These are phyloP conservation scores for Gymnopilus dilepis DNA, from an alignment of 768 basidiomycete genomes.

Conservation along the genomic window DNA sequence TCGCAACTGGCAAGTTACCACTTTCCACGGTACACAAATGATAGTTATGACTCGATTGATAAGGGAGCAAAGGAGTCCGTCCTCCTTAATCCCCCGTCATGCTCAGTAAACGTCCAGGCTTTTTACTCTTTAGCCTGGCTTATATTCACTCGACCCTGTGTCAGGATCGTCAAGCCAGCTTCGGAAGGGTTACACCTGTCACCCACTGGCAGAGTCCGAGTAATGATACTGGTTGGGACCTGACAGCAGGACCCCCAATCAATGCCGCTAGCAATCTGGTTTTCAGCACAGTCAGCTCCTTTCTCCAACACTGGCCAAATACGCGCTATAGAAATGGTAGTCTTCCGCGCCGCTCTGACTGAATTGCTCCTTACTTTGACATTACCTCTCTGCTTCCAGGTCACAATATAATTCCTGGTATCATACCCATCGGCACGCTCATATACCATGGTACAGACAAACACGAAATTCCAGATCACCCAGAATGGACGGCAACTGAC, in stretches of 20 bases:
- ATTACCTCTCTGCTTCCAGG: constrained; percentile 24
- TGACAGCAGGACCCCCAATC: constrained; percentile 9
- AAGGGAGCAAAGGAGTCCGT: no score
- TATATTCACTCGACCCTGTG: background rate
- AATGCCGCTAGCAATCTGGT: constrained; percentile 36
- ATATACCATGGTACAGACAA: constrained; percentile 41
- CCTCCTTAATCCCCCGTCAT: no score
- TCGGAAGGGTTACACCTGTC: background rate
- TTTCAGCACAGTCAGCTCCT: constrained; percentile 38
- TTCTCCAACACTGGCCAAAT: constrained; percentile 51
- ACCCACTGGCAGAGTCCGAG: background rate
- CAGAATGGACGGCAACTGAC: constrained; percentile 45
- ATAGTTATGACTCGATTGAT: no score
- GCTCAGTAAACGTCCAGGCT: no score
- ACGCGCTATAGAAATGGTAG: constrained; percentile 51
- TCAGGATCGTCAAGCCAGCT: background rate
- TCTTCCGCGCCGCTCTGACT: no score
- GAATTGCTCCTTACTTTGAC: no score
- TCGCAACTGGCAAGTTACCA: no score
- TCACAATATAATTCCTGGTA: constrained; percentile 40
- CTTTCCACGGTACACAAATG: no score
- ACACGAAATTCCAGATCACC: constrained; percentile 30
- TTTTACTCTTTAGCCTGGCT: background rate
- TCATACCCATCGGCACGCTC: constrained; percentile 39
- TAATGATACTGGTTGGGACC: constrained; percentile 12